Evolutionary conservation across 129 eudicot species (phyloP).

Genomic region (Artemisia argyi): DNA sequence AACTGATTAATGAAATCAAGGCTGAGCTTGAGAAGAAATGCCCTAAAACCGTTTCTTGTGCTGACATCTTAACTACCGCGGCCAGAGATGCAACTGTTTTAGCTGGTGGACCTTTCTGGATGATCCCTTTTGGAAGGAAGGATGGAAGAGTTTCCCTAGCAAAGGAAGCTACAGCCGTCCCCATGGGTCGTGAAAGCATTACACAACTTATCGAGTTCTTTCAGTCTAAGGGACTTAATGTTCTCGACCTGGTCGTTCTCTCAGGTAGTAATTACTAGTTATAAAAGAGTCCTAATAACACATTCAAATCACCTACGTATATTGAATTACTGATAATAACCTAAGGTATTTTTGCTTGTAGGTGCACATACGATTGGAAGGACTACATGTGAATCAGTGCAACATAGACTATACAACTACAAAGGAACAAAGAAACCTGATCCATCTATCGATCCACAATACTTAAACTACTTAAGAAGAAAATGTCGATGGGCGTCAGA

Average conservation of each 20-base stretch:
- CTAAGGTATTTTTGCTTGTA: conserved; percentile 10
- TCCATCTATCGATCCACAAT: conserved; percentile 53
- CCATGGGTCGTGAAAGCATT: conserved; percentile 65
- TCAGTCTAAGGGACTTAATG: conserved; percentile 71
- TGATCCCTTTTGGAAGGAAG: conserved; percentile 71
- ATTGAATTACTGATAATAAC: neutral
- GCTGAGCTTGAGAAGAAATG: conserved; percentile 64
- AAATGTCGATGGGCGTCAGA: conserved; percentile 81
- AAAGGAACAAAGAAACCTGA: conserved; percentile 69
- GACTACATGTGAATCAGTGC: conserved; percentile 63
- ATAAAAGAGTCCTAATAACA: neutral
- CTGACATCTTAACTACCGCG: conserved; percentile 69
- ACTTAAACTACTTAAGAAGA: conserved; percentile 67
- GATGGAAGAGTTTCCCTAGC: conserved; percentile 74
- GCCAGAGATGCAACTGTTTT: conserved; percentile 75
- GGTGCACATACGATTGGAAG: conserved; percentile 92
- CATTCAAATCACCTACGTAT: neutral
- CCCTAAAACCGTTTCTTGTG: conserved; percentile 76
- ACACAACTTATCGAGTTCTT: conserved; percentile 68
- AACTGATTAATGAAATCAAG: conserved; percentile 70
- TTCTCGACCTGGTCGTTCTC: conserved; percentile 83
- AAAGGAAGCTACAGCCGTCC: conserved; percentile 54
- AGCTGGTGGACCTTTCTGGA: conserved; percentile 76
- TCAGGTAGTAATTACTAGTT: conserved; percentile 44
- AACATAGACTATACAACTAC: conserved; percentile 63